A percentile compares a stretch with the other conserved stretches of the same genome.
Evolutionary conservation across 192 early-diverging fungal genomes (phyloP).

Genomic region (Pilobolus umbonatus): DNA sequence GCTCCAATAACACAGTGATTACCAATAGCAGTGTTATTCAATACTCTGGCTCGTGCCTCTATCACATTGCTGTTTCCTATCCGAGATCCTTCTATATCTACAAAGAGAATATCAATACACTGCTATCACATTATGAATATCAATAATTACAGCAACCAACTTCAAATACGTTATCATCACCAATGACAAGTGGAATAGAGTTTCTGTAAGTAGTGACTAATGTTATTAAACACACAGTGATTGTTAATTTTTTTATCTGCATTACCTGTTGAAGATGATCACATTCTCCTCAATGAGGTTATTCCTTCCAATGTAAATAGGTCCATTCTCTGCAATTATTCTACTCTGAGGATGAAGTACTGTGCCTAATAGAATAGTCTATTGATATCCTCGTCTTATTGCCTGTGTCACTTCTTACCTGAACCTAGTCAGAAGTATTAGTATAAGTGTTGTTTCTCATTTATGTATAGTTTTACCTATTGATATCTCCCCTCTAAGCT

Average conservation of each 20-base stretch:
- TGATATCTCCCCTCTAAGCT: slow-evolving; percentile 45
- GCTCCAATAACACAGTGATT: slow-evolving; percentile 70
- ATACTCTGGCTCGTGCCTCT: slow-evolving; percentile 57
- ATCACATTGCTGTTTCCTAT: slow-evolving; percentile 64
- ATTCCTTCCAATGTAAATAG: slow-evolving; percentile 63
- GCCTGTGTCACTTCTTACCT: background rate
- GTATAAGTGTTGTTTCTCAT: background rate
- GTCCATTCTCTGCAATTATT: slow-evolving; percentile 58
- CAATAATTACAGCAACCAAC: slow-evolving; percentile 54
- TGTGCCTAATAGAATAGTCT: slow-evolving; percentile 38
- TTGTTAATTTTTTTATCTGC: background rate
- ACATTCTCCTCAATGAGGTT: slow-evolving; percentile 78
- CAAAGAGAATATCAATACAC: background rate
- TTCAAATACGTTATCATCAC: slow-evolving; percentile 72
- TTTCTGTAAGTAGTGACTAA: slow-evolving; percentile 26
- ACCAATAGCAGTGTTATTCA: slow-evolving; percentile 52
- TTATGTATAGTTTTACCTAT: slow-evolving; percentile 35
- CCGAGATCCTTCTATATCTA: slow-evolving; percentile 60
- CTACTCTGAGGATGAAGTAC: slow-evolving; percentile 72
- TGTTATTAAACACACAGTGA: background rate
- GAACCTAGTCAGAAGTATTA: slow-evolving; percentile 7
- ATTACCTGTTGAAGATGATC: slow-evolving; percentile 63
- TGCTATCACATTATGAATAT: background rate
- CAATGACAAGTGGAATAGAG: slow-evolving; percentile 53
- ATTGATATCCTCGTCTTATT: background rate